Base-by-base conservation (phyloP, 352 stramenopile genomes). In the Pythium rishiriense region DNA sequence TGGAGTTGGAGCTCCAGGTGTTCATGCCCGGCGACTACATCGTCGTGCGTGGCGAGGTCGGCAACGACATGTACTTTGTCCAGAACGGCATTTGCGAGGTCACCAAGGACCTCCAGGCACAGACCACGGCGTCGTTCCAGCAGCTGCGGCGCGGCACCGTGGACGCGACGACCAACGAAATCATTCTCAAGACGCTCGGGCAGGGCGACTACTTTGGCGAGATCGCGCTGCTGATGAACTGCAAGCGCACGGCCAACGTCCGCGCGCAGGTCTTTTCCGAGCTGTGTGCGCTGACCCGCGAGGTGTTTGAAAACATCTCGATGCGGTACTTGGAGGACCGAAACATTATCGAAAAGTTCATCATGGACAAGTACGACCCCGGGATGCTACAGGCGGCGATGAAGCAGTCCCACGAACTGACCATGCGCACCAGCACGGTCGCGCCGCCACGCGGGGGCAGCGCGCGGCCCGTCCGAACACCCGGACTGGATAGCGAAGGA, bases 31-130 rank as follows among this genome's bases (percentile, higher is more conserved):
- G 85, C 15, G 87, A 96, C 57, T 96, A 93, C 53, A 68, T 94
- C 28, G 82, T 96, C 29, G 83, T 93, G 14, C 80, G 84, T 9
- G 87, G 87, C 0, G 85, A 94, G 61, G 79, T 94, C 8, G 87
- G 85, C 0, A 90, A 91, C 46, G 87, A 96, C 59, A 96, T 96
- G 87, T 96, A 94, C 62, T 96, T 96, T 69, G 82, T 96, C 7
- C 83, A 96, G 49, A 87, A 72, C 26, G 85, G 85, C 0, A 49
- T 85, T 6, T 93, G 85, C 37, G 82, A 96, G 48, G 85, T 96
- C 22, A 94, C 85, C 0, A 92, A 93, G 55, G 82, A 91, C 53
- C 61, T 76, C 22, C 62, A 35, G 2, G 35, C 59, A 22, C 35
- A 65, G 33, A 57, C 54, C 17, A 66, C 43, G 0, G 47, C 73